Conservation (phyloP, 495 filamentous ascomycete genomes). For the Penicillium tannophilum region DNA sequence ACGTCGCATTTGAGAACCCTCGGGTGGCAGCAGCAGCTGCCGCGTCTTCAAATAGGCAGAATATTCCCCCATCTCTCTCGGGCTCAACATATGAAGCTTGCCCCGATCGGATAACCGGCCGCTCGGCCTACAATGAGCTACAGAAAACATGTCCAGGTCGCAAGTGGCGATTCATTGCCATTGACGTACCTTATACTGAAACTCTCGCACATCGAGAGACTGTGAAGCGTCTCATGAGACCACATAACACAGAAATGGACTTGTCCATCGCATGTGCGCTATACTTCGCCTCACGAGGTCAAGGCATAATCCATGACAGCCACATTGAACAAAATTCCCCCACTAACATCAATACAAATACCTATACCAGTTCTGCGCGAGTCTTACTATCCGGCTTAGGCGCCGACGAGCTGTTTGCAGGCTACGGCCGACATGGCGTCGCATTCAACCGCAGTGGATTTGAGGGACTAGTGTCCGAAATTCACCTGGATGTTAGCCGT, state of each 20-base stretch:
- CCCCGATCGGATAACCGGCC: slow-evolving; percentile 86
- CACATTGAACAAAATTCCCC: not conserved
- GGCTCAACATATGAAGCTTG: slow-evolving; percentile 72
- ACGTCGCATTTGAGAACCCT: slow-evolving; percentile 96
- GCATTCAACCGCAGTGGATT: slow-evolving; percentile 71
- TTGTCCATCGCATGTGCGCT: slow-evolving; percentile 91
- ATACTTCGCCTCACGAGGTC: slow-evolving; percentile 88
- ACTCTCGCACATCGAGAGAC: slow-evolving; percentile 66
- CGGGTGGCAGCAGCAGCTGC: slow-evolving; percentile 61
- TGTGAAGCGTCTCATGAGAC: slow-evolving; percentile 77
- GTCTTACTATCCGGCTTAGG: slow-evolving; percentile 91
- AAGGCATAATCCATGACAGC: slow-evolving; percentile 44
- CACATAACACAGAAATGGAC: slow-evolving; percentile 98
- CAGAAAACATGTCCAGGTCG: slow-evolving; percentile 69
- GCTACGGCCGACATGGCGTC: slow-evolving; percentile 82
- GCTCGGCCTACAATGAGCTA: slow-evolving; percentile 74
- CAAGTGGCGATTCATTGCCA: slow-evolving; percentile 75
- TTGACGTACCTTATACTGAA: slow-evolving; percentile 83
- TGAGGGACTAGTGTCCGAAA: slow-evolving; percentile 73
- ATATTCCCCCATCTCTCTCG: not conserved
- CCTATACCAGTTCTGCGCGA: slow-evolving; percentile 72
- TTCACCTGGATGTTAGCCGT: slow-evolving; percentile 81
- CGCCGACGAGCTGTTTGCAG: slow-evolving; percentile 94
- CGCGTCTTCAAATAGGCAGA: slow-evolving; percentile 18
- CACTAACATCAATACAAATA: slow-evolving; percentile 8